A percentile compares a stretch with the other conserved stretches of the same genome.
These are phyloP conservation scores for Trichoderma gracile DNA, from an alignment of 2,329 filamentous ascomycete species.

Conservation along the genomic window DNA sequence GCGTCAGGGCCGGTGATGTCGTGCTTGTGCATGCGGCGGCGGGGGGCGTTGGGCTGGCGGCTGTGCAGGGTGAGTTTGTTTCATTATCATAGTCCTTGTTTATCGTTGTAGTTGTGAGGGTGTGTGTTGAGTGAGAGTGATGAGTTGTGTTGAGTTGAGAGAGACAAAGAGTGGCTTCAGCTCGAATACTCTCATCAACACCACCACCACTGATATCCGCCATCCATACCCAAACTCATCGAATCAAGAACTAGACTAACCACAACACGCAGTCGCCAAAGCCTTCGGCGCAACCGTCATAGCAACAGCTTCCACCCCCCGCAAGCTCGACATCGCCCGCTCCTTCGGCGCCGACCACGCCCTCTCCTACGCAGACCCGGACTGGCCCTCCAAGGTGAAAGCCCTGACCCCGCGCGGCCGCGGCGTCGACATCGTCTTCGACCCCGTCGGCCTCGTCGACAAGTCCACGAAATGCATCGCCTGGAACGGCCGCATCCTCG, in stretches of 20 bases:
- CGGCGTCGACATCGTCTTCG: slow-evolving; percentile 91
- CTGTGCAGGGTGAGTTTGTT: slow-evolving; percentile 70
- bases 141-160: background rate
- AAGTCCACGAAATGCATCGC: slow-evolving; percentile 86
- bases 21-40: slow-evolving; percentile 92
- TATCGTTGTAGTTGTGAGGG: background rate
- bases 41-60: slow-evolving; percentile 86
- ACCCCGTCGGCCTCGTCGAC: slow-evolving; percentile 89
- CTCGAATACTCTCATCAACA: too few relatives aligned
- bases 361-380: slow-evolving; percentile 69
- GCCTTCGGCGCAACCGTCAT: slow-evolving; percentile 90
- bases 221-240: too few relatives aligned
- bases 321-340: slow-evolving; percentile 77
- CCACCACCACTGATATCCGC: too few relatives aligned
- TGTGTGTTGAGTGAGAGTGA: background rate
- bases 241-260: too few relatives aligned
- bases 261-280: slow-evolving; percentile 65
- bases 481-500: slow-evolving; percentile 86
- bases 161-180: too few relatives aligned
- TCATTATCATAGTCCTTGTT: too few relatives aligned
- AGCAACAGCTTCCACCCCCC: slow-evolving; percentile 78
- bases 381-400: slow-evolving; percentile 70
- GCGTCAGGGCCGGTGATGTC: slow-evolving; percentile 76
- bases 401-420: slow-evolving; percentile 69
- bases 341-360: slow-evolving; percentile 82